These are phyloP conservation scores for Abrus pulchellus DNA, from an alignment of 306 rosid genomes.

Conservation along the genomic window DNA sequence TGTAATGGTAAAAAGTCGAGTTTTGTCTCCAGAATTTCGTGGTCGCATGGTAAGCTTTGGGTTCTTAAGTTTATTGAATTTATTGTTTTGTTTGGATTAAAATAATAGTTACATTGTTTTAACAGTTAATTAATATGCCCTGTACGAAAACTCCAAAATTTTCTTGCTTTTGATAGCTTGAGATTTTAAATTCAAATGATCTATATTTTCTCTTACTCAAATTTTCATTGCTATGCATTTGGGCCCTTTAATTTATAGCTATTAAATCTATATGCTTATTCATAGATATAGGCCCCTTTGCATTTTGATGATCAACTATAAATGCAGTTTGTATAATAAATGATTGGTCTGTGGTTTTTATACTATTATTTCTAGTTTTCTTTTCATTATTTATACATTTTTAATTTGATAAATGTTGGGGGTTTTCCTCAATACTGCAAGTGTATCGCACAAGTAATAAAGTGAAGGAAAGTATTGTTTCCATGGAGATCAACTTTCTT, in stretches of 20 bases:
- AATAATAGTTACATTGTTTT: conserved; percentile 5
- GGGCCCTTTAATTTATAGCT: conserved; percentile 5
- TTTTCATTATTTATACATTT: neutral
- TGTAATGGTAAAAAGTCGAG: conserved; percentile 80
- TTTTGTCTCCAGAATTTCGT: conserved; percentile 91
- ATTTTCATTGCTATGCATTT: conserved; percentile 3
- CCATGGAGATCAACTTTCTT: too few relatives aligned
- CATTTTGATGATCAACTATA: conserved; percentile 5
- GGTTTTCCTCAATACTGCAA: too few relatives aligned
- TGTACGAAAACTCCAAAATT: neutral
- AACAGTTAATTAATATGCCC: conserved; percentile 27
- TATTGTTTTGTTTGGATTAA: conserved; percentile 31
- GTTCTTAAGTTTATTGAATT: conserved; percentile 26
- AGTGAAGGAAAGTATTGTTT: too few relatives aligned
- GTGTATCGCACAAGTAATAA: too few relatives aligned
- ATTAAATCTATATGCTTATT: conserved; percentile 10
- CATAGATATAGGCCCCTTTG: neutral
- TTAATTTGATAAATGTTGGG: neutral
- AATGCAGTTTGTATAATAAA: neutral
- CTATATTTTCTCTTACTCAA: neutral
- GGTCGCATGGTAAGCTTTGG: conserved; percentile 92
- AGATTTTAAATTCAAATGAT: neutral
- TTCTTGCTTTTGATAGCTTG: conserved; percentile 19
- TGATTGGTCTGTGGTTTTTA: neutral
- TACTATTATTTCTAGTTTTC: neutral